phyloP scores from a whole-genome alignment of 495 filamentous ascomycete genomes.

The Glutinoglossum americanum region DNA sequence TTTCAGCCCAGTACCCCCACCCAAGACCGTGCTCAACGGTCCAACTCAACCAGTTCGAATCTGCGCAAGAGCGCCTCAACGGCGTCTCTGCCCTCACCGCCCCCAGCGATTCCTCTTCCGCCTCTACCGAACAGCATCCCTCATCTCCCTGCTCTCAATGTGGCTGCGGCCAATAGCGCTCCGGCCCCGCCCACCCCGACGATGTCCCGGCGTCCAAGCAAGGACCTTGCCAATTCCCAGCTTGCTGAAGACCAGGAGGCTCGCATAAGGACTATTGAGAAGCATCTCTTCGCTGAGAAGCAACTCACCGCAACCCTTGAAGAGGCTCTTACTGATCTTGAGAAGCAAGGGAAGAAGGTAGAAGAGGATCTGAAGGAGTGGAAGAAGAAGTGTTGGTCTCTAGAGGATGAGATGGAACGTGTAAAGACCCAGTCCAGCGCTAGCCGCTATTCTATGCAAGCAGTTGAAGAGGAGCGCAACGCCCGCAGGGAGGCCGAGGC shows the following conservation, averaged over 20 bases:
- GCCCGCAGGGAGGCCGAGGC: conserved; percentile 73
- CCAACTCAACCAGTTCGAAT: conserved; percentile 54
- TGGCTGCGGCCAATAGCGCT: conserved; percentile 16
- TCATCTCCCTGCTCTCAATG: conserved; percentile 9
- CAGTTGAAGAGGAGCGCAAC: conserved; percentile 82
- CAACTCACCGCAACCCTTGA: conserved; percentile 87
- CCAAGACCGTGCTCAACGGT: conserved; percentile 32
- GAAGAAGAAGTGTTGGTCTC: conserved; percentile 55
- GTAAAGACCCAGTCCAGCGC: conserved; percentile 39
- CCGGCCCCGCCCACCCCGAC: conserved; percentile 23
- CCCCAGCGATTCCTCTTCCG: conserved; percentile 79
- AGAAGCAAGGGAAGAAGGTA: conserved; percentile 63
- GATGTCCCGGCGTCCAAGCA: conserved; percentile 44
- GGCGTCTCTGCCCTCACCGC: conserved; percentile 70
- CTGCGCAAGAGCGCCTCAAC: conserved; percentile 74
- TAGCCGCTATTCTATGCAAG: conserved; percentile 67
- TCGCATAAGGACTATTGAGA: conserved; percentile 87
- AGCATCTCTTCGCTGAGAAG: conserved; percentile 88
- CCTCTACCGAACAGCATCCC: conserved; percentile 43
- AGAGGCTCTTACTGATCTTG: conserved; percentile 84
- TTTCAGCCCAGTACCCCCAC: conserved; percentile 4
- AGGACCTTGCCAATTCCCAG: conserved; percentile 53
- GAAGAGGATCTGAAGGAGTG: conserved; percentile 75
- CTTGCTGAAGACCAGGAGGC: conserved; percentile 84
- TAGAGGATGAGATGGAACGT: conserved; percentile 63